Percentiles rank a stretch among this genome's conserved stretches.
phyloP scores from a whole-genome alignment of 495 filamentous ascomycete species.

The Tuber calosporum region DNA sequence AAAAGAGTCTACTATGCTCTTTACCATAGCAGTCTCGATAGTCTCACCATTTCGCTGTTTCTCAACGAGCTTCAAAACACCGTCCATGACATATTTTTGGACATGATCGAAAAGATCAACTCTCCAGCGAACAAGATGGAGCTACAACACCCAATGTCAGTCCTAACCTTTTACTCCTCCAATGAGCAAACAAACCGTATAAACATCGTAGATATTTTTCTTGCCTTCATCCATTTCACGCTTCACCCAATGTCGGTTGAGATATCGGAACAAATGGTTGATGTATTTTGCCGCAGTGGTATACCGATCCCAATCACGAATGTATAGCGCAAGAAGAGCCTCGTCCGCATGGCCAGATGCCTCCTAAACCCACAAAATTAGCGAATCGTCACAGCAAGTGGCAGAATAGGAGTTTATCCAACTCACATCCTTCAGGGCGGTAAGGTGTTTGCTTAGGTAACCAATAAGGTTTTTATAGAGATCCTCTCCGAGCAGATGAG shows the following conservation, averaged over 20 bases:
- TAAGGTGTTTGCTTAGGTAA: conserved; percentile 73
- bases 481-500: conserved; percentile 91
- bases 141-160: conserved; percentile 28
- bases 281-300: conserved; percentile 92
- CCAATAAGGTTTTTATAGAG: conserved; percentile 82
- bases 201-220: conserved; percentile 96
- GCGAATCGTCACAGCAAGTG: conserved; percentile 6
- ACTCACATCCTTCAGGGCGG: conserved; percentile 48
- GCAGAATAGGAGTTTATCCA: background rate
- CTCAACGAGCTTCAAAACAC: conserved; percentile 90
- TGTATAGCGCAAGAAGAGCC: conserved; percentile 88
- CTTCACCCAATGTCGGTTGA: conserved; percentile 98
- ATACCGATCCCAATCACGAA: conserved; percentile 90
- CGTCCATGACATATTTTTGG: conserved; percentile 83
- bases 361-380: conserved; percentile 44
- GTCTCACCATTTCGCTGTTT: conserved; percentile 97
- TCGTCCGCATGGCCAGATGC: conserved; percentile 79
- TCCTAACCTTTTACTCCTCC: background rate
- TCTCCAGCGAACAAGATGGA: conserved; percentile 92
- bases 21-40: conserved; percentile 93
- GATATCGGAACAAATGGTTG: conserved; percentile 93
- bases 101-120: conserved; percentile 79
- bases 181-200: conserved; percentile 51
- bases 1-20: conserved; percentile 93
- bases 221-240: conserved; percentile 98